Base-by-base conservation (phyloP, 345 rosid species). In the Punica granatum region DNA sequence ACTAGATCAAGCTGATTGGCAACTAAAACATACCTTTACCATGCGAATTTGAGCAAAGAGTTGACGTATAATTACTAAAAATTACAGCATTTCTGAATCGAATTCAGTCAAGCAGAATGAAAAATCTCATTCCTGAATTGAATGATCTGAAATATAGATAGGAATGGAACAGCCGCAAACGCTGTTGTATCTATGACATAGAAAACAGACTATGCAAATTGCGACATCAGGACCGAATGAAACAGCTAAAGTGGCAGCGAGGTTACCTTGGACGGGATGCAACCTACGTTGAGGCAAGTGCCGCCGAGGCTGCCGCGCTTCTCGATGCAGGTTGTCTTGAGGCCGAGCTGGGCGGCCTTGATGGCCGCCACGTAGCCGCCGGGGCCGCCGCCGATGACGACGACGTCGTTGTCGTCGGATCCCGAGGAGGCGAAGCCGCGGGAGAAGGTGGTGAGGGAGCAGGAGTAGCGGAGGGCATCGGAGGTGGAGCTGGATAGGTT, bases 291-390 rank as follows among this genome's bases (percentile, higher is more conserved):
- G 70, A 95, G 99, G 81, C 98, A 95, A 28, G 99, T 95, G 36
- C 99, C 99, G 46, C 99, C 99, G 65, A 95, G 98, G 70, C 92
- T 34, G 1, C 99, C 97, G 19, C 98, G 98, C 72, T 88, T 92
- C 84, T 94, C 99, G 81, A 92, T 86, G 72, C 99, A 94, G 60
- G 99, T 88, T 7, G 97, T 94, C 76, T 94, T 94, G 71, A 92
- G 96, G 16, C 99, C 99, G 0, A 92, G 84, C 87, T 94, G 99
- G 0, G 97, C 90, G 19, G 99, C 99, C 77, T 94, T 94, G 73
- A 94, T 94, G 74, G 99, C 99, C 28, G 99, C 99, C 39, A 92
- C 99, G 68, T 95, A 95, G 19, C 99, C 99, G 10, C 99, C 99
- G 49, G 99, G 99, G 10, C 99, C 99, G 14, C 99, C 98, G 56